A percentile compares a stretch with the other conserved stretches of the same genome.
Evolutionary conservation across 768 basidiomycete genomes (phyloP).

Genomic region (Lactarius akahatsu): DNA sequence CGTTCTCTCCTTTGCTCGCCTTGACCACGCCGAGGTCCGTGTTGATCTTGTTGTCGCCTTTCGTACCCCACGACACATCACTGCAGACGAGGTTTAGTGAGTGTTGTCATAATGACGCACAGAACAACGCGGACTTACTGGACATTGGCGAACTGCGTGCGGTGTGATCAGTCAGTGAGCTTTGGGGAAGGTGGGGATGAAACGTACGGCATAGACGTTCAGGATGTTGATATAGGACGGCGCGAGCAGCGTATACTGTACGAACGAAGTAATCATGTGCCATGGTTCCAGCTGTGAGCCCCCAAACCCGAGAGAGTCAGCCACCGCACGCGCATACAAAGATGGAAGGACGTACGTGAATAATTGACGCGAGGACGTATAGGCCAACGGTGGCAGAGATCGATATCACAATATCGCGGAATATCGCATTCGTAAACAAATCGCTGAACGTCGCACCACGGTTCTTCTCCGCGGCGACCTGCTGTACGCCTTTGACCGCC

Average conservation of each 20-base stretch:
- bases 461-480: constrained; percentile 48
- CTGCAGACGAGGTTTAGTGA: constrained; percentile 32
- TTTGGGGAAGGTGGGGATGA: neutral
- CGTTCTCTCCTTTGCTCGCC: constrained; percentile 63
- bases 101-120: neutral
- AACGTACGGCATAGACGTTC: constrained; percentile 79
- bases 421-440: constrained; percentile 75
- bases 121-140: constrained; percentile 41
- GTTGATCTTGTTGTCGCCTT: constrained; percentile 84
- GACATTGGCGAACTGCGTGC: constrained; percentile 73
- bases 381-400: constrained; percentile 85
- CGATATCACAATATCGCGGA: constrained; percentile 84
- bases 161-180: neutral
- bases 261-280: constrained; percentile 96
- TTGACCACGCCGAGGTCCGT: constrained; percentile 85
- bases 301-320: neutral
- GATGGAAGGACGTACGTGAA: constrained; percentile 67
- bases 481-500: constrained; percentile 75
- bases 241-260: constrained; percentile 90
- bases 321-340: constrained; percentile 9
- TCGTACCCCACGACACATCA: constrained; percentile 95
- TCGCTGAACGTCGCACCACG: constrained; percentile 52
- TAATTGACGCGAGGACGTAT: constrained; percentile 77
- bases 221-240: constrained; percentile 93
- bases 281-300: constrained; percentile 80